Base-by-base conservation (phyloP, 2,329 filamentous ascomycete species). In the Golovinomyces cichoracearum region DNA sequence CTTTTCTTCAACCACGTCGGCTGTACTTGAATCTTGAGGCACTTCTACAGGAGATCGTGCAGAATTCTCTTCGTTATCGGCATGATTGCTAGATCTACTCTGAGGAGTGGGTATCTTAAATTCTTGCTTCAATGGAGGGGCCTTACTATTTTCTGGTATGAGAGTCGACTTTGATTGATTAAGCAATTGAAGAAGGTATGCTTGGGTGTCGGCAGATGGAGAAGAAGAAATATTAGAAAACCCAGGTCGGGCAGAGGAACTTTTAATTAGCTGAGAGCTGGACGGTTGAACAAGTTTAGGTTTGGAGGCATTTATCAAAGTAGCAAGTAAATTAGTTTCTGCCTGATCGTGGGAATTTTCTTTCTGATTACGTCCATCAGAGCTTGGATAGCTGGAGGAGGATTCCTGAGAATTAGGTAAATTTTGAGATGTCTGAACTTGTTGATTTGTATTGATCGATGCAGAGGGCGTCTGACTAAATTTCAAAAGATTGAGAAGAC, bases 151-250 rank as follows among this genome's bases (percentile, higher is more conserved):
- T n/a, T 29, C 25, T 19, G 44, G 19, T 33, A 15, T 68, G 61
- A 78, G 74, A 50, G 69, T 68, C 12, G 75, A 74, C 64, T 79
- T 85, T 48, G 81, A 77, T 45, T 80, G 78, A 58, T 85, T 90
- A 53, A 98, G 72, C 50, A 95, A 69, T 57, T 83, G 80, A 53
- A 95, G 74, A 45, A 98, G 69, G 59, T 90, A 82, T 53, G 88
- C 78, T 63, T 92, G 82, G 4, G 85, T 83, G 61, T 84, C 79
- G 44, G 75, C 70, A 21, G 72, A 65, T 48, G 74, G 72, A 40
- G 72, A 66, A 29, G 66, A 66, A 23, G 66, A 53, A 17, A 50
- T 48, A 29, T 51, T 52, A 41, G 51, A 38, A 25, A 51, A 33
- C n/a, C 13, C 7, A n/a, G 31, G 31, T 33, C 5, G 31, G 4